Evolutionary conservation across 371 early-diverging fungal species (phyloP).

Genomic region (Choanephora cucurbitarum): DNA sequence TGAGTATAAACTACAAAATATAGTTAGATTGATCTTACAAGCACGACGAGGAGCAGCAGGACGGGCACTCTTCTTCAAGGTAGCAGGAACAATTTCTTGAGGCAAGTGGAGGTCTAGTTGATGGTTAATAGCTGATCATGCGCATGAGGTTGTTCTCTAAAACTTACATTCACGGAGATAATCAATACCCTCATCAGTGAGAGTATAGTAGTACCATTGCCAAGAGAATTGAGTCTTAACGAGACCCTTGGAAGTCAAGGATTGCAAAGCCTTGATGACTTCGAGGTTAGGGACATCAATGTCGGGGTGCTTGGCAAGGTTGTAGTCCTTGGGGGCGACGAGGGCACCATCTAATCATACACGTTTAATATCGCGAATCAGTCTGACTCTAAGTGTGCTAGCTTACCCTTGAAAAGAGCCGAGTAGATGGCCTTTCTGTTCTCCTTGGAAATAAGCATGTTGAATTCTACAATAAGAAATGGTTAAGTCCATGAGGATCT

Average conservation of each 20-base stretch:
- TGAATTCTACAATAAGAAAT: conserved; percentile 31
- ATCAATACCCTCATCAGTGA: conserved; percentile 97
- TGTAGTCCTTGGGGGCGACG: conserved; percentile 98
- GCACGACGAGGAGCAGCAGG: conserved; percentile 70
- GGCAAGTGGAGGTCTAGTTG: conserved; percentile 95
- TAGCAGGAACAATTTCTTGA: conserved; percentile 94
- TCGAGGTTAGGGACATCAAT: conserved; percentile 97
- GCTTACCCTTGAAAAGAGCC: conserved; percentile 86
- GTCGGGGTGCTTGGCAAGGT: conserved; percentile 92
- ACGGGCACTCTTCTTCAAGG: conserved; percentile 92
- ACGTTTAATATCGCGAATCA: too few species aligned
- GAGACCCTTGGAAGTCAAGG: conserved; percentile 92
- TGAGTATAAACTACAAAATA: conserved; percentile 1
- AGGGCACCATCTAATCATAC: conserved; percentile 89
- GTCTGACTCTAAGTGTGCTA: too few species aligned
- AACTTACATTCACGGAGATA: conserved; percentile 88
- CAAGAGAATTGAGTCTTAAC: conserved; percentile 98
- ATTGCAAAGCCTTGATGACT: conserved; percentile 99
- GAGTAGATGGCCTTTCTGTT: conserved; percentile 96
- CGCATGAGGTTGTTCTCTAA: neutral
- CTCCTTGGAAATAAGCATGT: conserved; percentile 95
- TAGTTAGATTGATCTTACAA: conserved; percentile 47
- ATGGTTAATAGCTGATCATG: too few species aligned
- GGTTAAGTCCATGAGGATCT: neutral
- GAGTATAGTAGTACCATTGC: conserved; percentile 99